Evolutionary conservation across 2,329 filamentous ascomycete genomes (phyloP).

Genomic region (Fusarium sterilihyphosum): DNA sequence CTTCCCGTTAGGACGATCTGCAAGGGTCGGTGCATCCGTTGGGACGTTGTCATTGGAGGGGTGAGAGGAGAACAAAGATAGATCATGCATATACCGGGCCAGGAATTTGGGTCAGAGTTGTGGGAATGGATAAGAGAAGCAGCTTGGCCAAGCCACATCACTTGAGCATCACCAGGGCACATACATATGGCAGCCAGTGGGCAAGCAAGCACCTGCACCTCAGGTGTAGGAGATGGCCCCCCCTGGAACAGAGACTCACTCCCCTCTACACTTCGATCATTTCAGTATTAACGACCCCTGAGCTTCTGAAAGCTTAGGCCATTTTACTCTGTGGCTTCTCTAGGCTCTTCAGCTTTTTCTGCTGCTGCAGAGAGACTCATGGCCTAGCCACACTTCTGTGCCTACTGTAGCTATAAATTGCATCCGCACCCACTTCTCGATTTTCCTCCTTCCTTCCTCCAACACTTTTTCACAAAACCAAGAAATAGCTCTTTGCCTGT

Average conservation of each 20-base stretch:
- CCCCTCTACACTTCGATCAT: background rate
- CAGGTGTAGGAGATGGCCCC: background rate
- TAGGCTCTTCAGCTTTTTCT: background rate
- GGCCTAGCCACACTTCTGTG: background rate
- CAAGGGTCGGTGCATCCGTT: background rate
- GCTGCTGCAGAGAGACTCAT: background rate
- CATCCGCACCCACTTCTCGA: background rate
- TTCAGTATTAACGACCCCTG: background rate
- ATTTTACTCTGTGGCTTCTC: background rate
- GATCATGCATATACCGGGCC: background rate
- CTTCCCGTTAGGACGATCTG: background rate
- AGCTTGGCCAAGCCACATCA: background rate
- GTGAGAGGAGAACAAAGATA: background rate
- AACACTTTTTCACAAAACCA: background rate
- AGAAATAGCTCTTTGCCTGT: background rate
- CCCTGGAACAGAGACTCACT: background rate
- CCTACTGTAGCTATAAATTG: constrained; percentile 7
- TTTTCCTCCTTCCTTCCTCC: background rate
- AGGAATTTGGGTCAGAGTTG: background rate
- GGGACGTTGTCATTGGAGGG: background rate
- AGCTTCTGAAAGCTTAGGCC: background rate
- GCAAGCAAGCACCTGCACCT: background rate
- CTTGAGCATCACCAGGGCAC: background rate
- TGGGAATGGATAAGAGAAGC: background rate
- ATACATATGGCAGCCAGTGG: background rate